Base-by-base conservation (phyloP, 768 basidiomycete genomes). In the Podaxis sp. region DNA sequence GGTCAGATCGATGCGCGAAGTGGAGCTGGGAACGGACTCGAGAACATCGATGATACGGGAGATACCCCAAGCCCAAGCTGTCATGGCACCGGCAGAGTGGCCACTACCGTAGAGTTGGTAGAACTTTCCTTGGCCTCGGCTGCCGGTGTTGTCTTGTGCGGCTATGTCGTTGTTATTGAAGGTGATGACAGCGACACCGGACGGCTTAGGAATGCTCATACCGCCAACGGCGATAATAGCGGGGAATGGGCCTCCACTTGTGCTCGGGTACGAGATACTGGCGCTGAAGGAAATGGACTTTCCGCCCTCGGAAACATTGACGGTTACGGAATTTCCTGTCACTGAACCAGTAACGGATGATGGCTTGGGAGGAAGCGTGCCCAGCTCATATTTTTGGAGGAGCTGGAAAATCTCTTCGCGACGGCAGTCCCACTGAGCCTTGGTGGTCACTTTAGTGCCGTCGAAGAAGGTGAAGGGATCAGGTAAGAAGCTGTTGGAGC, bases 21-120 rank as follows among this genome's bases (percentile, higher is more conserved):
- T 54, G 24, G 61, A 36, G 38, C 71, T 60, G 26, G 84, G 77
- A 0, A 79, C 83, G 26, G 70, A 70, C 73, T 84, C 82, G 60
- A 87, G 79, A n/a, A 79, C 82, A 68, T 86, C 86, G 70, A 87
- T 84, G 69, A 87, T 79, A 40, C 86, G 83, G 60, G 77, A 77
- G 54, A 86, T 79, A 65, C 82, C 85, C 86, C 85, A 86, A 3
- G 81, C 82, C 86, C 86, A 87, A 2, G 86, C 84, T 17, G 77
- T 84, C 82, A 86, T 81, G 8, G 85, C 82, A 49, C 75, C 73
- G 0, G 85, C 84, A 48, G 77, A 79, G 52, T 78, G 77, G 57
- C 66, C 70, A 24, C 67, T 72, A 9, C 84, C 84, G 71, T 83
- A 86, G 52, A 87, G 76, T 48, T 77, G 77, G 74, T 81, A 87